Conservation (phyloP, 2,329 filamentous ascomycete species). For the Aspergillus fumigatus region DNA sequence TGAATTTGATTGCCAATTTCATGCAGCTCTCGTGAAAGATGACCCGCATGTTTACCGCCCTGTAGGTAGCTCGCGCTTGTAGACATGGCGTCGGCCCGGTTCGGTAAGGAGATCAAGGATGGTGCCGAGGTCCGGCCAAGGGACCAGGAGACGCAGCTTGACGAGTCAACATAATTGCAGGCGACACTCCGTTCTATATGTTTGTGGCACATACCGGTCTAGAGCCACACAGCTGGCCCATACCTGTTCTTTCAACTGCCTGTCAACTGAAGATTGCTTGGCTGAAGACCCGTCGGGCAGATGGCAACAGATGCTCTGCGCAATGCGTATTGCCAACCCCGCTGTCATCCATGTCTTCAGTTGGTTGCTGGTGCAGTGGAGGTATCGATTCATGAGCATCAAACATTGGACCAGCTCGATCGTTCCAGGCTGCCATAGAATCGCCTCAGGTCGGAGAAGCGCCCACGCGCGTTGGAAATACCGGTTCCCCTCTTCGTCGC, state of each 20-base stretch:
- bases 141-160: conserved; percentile 18
- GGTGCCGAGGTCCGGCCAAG: conserved; percentile 13
- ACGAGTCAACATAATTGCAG: not conserved
- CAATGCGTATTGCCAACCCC: conserved; percentile 14
- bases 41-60: not conserved
- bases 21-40: conserved; percentile 2
- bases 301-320: conserved; percentile 14
- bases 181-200: no score
- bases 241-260: conserved; percentile 9
- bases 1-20: conserved; percentile 19
- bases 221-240: conserved; percentile 16
- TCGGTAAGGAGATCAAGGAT: conserved; percentile 5
- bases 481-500: conserved; percentile 10
- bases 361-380: conserved; percentile 17
- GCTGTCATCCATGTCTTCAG: conserved; percentile 20
- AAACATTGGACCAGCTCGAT: conserved; percentile 15
- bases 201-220: conserved; percentile 8
- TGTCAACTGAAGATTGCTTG: not conserved
- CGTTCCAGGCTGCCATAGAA: conserved; percentile 14
- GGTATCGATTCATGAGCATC: conserved; percentile 18
- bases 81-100: not conserved
- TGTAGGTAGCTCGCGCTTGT: not conserved
- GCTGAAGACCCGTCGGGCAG: not conserved
- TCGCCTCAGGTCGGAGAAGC: conserved; percentile 9
- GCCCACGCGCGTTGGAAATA: conserved; percentile 16